These are phyloP conservation scores for Thelonectria olida DNA, from an alignment of 2,329 filamentous ascomycete genomes.

Conservation along the genomic window DNA sequence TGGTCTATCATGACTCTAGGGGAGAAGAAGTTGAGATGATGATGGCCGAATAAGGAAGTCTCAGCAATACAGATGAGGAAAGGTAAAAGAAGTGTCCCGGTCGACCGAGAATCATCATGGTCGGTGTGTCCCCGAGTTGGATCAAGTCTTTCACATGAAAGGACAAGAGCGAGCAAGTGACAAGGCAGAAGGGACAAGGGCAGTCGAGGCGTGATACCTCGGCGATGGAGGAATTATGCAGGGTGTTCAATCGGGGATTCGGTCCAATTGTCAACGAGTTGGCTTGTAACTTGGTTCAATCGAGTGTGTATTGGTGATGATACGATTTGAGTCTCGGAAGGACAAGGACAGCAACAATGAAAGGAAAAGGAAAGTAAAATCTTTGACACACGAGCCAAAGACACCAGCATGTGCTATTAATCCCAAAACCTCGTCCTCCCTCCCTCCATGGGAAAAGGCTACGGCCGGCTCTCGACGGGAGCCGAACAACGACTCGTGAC, in stretches of 20 bases:
- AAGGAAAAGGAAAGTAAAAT: not conserved
- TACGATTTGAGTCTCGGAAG: not conserved
- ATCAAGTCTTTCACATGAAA: conserved; percentile 36
- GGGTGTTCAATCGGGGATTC: not conserved
- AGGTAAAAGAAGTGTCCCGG: conserved; percentile 23
- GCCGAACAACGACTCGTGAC: conserved; percentile 38
- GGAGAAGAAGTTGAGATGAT: not conserved
- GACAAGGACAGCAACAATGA: not conserved
- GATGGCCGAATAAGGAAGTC: conserved; percentile 6
- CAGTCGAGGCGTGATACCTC: not conserved
- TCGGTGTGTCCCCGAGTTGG: conserved; percentile 15
- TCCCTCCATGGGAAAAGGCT: conserved; percentile 21
- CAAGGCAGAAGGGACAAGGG: not conserved
- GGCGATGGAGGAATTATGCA: not conserved
- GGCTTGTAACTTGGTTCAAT: not conserved
- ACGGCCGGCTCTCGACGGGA: conserved; percentile 25
- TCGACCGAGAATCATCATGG: conserved; percentile 29
- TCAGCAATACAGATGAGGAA: conserved; percentile 6
- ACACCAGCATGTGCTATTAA: not conserved
- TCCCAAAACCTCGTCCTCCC: not conserved
- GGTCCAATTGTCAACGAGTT: not conserved
- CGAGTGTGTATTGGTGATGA: not conserved
- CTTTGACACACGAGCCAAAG: too few species aligned
- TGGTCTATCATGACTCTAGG: conserved; percentile 75
- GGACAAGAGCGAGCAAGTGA: conserved; percentile 15